These are phyloP conservation scores for Themeda triandra DNA, from an alignment of 176 grass and related monocot genomes.

Conservation along the genomic window DNA sequence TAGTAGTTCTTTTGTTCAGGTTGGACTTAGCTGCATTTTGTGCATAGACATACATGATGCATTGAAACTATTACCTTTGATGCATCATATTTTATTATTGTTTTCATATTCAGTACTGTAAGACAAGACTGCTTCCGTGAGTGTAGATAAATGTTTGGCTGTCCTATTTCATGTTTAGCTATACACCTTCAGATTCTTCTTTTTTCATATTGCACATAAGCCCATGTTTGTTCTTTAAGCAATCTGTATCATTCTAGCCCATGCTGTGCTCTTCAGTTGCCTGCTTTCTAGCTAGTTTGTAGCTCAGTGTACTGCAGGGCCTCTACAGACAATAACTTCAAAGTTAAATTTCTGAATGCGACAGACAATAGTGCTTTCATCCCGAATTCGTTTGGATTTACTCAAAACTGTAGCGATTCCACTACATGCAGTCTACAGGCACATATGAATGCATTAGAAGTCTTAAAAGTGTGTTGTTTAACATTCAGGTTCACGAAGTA, in stretches of 20 bases:
- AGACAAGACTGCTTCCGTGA: not conserved
- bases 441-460: not conserved
- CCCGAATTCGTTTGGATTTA: not conserved
- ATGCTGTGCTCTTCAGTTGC: not conserved
- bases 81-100: not conserved
- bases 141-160: not conserved
- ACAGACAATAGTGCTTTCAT: not conserved
- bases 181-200: too few species aligned
- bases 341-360: slow-evolving; percentile 3
- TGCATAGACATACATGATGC: not conserved
- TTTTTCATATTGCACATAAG: not conserved
- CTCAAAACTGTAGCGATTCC: not conserved
- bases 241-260: not conserved
- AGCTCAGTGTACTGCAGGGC: not conserved
- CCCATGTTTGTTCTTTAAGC: not conserved
- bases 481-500: not conserved
- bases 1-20: not conserved
- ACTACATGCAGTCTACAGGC: not conserved
- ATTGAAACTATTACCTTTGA: not conserved
- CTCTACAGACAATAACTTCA: not conserved
- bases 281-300: not conserved
- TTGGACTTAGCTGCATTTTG: not conserved
- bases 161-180: not conserved
- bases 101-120: not conserved
- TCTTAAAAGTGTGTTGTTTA: not conserved